A percentile compares a stretch with the other conserved stretches of the same genome.
Conservation (phyloP, 2,329 filamentous ascomycete genomes). For the Claviceps monticola region DNA sequence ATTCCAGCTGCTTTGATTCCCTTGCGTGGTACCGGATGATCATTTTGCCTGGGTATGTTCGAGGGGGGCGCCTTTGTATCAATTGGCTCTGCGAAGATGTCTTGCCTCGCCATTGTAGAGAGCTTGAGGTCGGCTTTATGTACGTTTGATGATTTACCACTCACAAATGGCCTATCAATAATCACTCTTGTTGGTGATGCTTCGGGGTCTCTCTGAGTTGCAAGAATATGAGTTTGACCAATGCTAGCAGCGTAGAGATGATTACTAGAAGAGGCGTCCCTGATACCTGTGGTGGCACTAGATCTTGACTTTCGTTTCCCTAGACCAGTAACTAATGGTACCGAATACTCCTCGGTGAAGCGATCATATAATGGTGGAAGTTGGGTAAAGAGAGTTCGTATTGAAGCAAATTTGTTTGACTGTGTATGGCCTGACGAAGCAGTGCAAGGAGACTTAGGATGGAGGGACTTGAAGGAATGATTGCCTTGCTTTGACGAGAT, state of each 20-base stretch:
- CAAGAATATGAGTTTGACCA: background rate
- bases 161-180: background rate
- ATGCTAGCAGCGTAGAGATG: background rate
- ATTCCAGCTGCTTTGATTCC: conserved; percentile 35
- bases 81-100: conserved; percentile 45
- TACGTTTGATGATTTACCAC: background rate
- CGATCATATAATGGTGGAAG: background rate
- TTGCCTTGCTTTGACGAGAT: too few species aligned
- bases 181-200: background rate
- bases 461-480: background rate
- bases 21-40: conserved; percentile 44
- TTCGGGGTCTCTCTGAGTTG: background rate
- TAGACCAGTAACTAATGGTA: background rate
- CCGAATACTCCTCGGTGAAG: background rate
- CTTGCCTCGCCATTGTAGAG: conserved; percentile 15
- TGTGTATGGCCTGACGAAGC: background rate
- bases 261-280: background rate
- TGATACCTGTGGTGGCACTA: background rate
- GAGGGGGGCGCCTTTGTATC: conserved; percentile 36
- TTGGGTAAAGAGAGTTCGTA: background rate
- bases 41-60: conserved; percentile 30
- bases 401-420: background rate
- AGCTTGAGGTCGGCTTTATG: background rate
- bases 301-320: background rate
- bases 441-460: background rate